phyloP scores from a whole-genome alignment of 1,284 basidiomycete species.

The Trichosporon faecale region DNA sequence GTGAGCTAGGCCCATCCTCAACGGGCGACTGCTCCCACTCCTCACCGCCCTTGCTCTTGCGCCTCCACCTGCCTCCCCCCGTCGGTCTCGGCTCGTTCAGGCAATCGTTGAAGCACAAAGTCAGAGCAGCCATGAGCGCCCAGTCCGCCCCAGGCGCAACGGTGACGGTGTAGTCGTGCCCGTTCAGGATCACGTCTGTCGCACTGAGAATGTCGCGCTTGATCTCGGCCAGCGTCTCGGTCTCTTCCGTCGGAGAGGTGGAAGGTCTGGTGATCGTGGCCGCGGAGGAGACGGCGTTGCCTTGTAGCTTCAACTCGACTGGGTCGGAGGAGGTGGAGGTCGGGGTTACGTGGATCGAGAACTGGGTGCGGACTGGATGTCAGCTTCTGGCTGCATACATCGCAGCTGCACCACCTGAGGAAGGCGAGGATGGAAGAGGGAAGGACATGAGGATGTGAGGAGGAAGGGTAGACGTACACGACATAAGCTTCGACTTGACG shows the following conservation, averaged over 20 bases:
- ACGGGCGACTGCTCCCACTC: neutral
- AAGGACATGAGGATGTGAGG: too few species aligned
- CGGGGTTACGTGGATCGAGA: neutral
- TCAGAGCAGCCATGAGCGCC: constrained; percentile 50
- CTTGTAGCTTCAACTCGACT: neutral
- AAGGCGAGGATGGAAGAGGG: too few species aligned
- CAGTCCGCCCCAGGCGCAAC: constrained; percentile 53
- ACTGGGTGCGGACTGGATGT: neutral
- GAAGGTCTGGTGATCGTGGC: neutral
- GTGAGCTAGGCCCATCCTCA: neutral
- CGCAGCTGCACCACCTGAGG: too few species aligned
- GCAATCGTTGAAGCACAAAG: constrained; percentile 51
- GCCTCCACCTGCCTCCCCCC: neutral
- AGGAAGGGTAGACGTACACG: neutral
- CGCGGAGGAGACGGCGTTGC: neutral
- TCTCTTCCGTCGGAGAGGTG: neutral
- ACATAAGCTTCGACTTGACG: neutral
- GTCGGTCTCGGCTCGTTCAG: constrained; percentile 4
- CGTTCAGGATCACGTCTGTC: neutral
- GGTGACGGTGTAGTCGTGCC: constrained; percentile 40
- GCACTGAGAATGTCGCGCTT: neutral
- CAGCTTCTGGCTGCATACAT: too few species aligned
- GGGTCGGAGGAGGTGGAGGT: neutral
- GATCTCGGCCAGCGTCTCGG: constrained; percentile 1
- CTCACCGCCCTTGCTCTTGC: neutral